Percentiles rank a stretch among this genome's conserved stretches.
phyloP scores from a whole-genome alignment of 257 asterid species.

The Eustoma russellianum region DNA sequence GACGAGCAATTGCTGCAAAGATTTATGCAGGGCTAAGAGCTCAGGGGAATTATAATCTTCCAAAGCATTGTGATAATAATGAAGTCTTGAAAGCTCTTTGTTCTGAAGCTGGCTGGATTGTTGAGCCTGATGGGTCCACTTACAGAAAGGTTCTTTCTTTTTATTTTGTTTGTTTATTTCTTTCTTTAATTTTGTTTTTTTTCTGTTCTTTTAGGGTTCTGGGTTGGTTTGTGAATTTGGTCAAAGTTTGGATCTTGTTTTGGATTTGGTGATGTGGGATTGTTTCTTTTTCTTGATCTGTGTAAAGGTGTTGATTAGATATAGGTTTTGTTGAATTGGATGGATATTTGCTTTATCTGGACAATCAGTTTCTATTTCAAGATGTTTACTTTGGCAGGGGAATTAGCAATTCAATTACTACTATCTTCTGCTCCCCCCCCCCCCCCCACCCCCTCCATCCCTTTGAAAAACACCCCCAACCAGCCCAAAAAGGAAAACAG shows the following conservation, averaged over 20 bases:
- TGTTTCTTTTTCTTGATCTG: slow-evolving; percentile 7
- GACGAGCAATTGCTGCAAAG: slow-evolving; percentile 95
- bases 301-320: slow-evolving; percentile 27
- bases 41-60: slow-evolving; percentile 86
- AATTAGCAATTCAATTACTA: not conserved
- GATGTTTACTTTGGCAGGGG: slow-evolving; percentile 4
- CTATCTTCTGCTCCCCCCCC: no score
- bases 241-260: slow-evolving; percentile 7
- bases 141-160: slow-evolving; percentile 62
- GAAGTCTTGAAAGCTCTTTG: slow-evolving; percentile 96
- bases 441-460: no score
- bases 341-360: slow-evolving; percentile 20
- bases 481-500: no score
- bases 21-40: slow-evolving; percentile 85
- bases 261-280: not conserved
- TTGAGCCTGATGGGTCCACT: slow-evolving; percentile 94
- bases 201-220: not conserved
- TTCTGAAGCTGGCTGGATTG: slow-evolving; percentile 95
- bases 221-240: not conserved
- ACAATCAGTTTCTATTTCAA: not conserved
- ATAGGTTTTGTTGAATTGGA: slow-evolving; percentile 20
- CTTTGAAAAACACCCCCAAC: no score
- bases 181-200: no score
- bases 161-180: no score
- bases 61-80: slow-evolving; percentile 90